A percentile compares a stretch with the other conserved stretches of the same genome.
Conservation (phyloP, 352 stramenopile genomes). For the Hyaloperonospora brassicae region DNA sequence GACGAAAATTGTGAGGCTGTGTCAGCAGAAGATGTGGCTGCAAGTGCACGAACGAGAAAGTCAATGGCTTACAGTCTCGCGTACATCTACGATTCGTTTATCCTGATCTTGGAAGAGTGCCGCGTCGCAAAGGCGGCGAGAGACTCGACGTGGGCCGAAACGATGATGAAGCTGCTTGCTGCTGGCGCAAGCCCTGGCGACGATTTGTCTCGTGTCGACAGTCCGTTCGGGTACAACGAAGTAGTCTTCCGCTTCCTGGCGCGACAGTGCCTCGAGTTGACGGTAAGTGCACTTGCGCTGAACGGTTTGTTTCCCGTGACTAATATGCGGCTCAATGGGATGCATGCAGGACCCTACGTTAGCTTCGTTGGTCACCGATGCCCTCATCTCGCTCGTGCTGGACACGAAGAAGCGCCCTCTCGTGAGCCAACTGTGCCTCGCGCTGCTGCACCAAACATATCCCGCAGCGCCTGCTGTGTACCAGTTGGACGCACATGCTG, state of each 20-base stretch:
- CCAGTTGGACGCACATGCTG: constrained; percentile 13
- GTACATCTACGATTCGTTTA: constrained; percentile 36
- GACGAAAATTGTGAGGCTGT: constrained; percentile 16
- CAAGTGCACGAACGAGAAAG: constrained; percentile 14
- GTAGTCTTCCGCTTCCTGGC: constrained; percentile 44
- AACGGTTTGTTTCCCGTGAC: neutral
- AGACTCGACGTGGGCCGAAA: constrained; percentile 21
- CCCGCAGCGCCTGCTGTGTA: constrained; percentile 12
- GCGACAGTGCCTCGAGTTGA: constrained; percentile 39
- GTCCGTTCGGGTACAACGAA: constrained; percentile 11
- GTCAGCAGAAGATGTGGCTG: constrained; percentile 4
- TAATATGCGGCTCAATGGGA: too few species aligned
- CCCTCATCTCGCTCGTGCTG: constrained; percentile 32
- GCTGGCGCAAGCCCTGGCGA: constrained; percentile 14
- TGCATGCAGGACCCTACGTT: constrained; percentile 40
- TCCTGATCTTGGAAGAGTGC: constrained; percentile 32
- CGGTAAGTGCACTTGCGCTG: constrained; percentile 21
- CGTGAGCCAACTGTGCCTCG: constrained; percentile 45
- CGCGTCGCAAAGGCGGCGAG: constrained; percentile 13
- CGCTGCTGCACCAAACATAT: constrained; percentile 55
- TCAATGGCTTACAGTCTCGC: constrained; percentile 24
- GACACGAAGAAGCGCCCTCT: constrained; percentile 35
- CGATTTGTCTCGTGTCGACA: constrained; percentile 13
- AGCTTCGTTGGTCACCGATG: constrained; percentile 34
- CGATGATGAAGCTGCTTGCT: constrained; percentile 34